Base-by-base conservation (phyloP, 805 yeast species). In the Candida tibetensis region DNA sequence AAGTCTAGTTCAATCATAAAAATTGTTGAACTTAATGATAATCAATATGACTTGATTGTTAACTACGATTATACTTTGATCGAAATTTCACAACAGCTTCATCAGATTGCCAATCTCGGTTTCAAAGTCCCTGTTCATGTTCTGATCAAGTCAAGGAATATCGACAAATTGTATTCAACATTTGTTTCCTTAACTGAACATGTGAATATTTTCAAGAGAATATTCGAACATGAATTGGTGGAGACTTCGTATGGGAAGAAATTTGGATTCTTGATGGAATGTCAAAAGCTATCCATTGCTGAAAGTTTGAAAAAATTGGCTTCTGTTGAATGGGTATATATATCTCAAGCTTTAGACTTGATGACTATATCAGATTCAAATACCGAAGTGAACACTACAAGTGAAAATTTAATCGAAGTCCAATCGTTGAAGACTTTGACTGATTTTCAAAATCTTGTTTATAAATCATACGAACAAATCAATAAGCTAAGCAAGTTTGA, bases 111-210 rank as follows among this genome's bases (percentile, higher is more conserved):
- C 4, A 59, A 69, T 43, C 55, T 79, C 44, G 80, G 76, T 0
- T 76, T 70, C 49, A 74, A 72, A 6, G 58, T 87, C 0, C 91
- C 95, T 0, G 73, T 74, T 17, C 49, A 67, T 4, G 42, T 84
- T 2, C 44, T 64, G 10, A 50, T 72, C 2, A 69, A 65, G 18
- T 68, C 86, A 1, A 68, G 76, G 30, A 72, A 68, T 21, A 65
- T 81, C 2, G 66, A 74, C 39, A 61, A 68, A 21, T 50, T 83
- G 0, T 72, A 79, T 35, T 87, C 90, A 0, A 71, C 72, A 44
- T 82, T 85, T 0, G 60, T 71, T 3, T 63, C 72, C 7, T 43
- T 87, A 5, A 54, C 60, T 4, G 90, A 84, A 40, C 70, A 77
- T 5, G 36, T 82, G 3, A 53, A 55, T 5, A 58, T 70, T 1